Conservation (phyloP, 129 eudicot species). For the Flaveria linearis region DNA sequence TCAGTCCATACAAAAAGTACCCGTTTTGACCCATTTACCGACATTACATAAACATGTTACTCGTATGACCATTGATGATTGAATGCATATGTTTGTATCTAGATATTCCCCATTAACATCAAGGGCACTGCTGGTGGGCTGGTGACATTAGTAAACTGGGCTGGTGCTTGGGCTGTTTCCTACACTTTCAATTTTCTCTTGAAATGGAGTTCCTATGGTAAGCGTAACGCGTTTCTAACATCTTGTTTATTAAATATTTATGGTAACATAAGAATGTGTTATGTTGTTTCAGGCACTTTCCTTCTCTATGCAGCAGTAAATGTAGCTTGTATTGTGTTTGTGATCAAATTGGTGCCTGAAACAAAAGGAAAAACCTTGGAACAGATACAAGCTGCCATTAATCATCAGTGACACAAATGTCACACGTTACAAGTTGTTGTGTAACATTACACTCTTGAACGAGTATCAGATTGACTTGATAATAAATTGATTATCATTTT, state of each 20-base stretch:
- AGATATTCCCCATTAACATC: constrained; percentile 59
- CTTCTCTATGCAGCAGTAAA: constrained; percentile 70
- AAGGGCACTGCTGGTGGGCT: constrained; percentile 67
- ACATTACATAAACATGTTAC: too few species aligned
- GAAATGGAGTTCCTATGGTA: constrained; percentile 67
- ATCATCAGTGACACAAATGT: constrained; percentile 17
- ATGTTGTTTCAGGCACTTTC: constrained; percentile 68
- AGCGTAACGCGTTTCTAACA: not conserved
- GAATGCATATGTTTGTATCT: not conserved
- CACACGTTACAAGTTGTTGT: not conserved
- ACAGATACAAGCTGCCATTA: constrained; percentile 74
- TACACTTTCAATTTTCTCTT: constrained; percentile 61
- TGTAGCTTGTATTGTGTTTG: constrained; percentile 58
- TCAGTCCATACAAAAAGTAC: too few species aligned
- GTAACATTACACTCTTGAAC: constrained; percentile 17
- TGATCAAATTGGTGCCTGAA: constrained; percentile 67
- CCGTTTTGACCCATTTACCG: constrained; percentile 2
- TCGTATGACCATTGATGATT: not conserved
- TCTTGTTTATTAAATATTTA: not conserved
- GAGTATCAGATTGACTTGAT: not conserved
- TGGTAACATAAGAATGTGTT: constrained; percentile 1
- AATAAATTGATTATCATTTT: constrained; percentile 11
- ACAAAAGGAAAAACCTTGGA: constrained; percentile 88
- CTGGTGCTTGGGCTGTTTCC: constrained; percentile 61
- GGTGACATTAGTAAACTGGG: constrained; percentile 63